Evolutionary conservation across 1,139 yeast genomes (phyloP).

Genomic region (Taphrina communis): DNA sequence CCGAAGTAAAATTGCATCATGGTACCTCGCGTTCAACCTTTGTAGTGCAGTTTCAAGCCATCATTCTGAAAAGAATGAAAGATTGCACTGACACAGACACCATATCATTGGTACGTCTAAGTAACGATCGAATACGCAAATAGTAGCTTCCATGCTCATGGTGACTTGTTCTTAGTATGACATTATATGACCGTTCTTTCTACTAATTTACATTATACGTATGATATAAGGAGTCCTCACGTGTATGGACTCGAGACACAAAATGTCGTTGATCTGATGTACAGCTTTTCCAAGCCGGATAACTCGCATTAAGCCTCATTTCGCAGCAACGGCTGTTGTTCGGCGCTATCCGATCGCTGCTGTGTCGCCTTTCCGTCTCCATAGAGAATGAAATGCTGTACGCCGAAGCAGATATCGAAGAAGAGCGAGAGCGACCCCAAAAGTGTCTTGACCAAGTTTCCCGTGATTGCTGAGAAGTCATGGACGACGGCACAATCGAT

Average conservation of each 20-base stretch:
- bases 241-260: neutral
- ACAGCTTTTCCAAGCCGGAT: neutral
- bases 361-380: neutral
- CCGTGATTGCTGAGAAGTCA: conserved; percentile 33
- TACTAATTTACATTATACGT: neutral
- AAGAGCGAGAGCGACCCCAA: conserved; percentile 26
- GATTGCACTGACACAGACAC: too few relatives aligned
- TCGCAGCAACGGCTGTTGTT: neutral
- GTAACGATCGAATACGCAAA: too few relatives aligned
- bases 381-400: conserved; percentile 36
- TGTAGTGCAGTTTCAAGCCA: too few relatives aligned
- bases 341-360: neutral
- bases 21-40: too few relatives aligned
- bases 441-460: conserved; percentile 34
- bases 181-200: too few relatives aligned
- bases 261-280: neutral
- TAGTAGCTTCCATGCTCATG: too few relatives aligned
- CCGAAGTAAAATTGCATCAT: too few relatives aligned
- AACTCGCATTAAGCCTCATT: neutral
- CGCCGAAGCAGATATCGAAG: conserved; percentile 14
- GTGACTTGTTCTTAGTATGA: too few relatives aligned
- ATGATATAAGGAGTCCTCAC: too few relatives aligned
- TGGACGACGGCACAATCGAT: conserved; percentile 27
- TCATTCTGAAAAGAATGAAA: too few relatives aligned
- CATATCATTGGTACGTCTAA: too few relatives aligned